Conservation (phyloP, 441 rosid genomes). For the Manihot esculenta region DNA sequence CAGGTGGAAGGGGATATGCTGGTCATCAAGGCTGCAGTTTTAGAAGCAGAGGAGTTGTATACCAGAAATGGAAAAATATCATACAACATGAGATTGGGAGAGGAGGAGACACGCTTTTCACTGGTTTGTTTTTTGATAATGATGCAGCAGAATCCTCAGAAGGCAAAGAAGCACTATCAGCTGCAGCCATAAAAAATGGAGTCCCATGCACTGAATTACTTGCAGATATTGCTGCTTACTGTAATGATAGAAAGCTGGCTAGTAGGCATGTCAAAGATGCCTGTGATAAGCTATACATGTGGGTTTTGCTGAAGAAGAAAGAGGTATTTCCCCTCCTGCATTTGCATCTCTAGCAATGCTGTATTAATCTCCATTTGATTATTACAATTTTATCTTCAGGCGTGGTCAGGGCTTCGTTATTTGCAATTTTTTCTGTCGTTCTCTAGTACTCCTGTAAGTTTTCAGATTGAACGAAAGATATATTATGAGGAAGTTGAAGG, state of each 20-base stretch:
- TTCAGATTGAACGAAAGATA: slow-evolving; percentile 77
- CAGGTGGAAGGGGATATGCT: slow-evolving; percentile 89
- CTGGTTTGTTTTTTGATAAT: slow-evolving; percentile 60
- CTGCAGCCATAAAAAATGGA: slow-evolving; percentile 62
- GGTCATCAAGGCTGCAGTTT: slow-evolving; percentile 67
- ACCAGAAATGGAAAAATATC: slow-evolving; percentile 30
- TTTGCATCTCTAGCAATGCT: neutral
- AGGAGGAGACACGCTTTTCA: slow-evolving; percentile 41
- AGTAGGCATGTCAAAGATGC: slow-evolving; percentile 76
- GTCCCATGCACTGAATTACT: slow-evolving; percentile 54
- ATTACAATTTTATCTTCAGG: neutral
- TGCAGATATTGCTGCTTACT: slow-evolving; percentile 55
- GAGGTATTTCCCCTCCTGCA: slow-evolving; percentile 44
- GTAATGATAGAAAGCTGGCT: slow-evolving; percentile 71
- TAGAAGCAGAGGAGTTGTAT: slow-evolving; percentile 72
- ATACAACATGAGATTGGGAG: slow-evolving; percentile 19
- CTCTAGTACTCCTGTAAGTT: slow-evolving; percentile 3
- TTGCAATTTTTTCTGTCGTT: slow-evolving; percentile 10
- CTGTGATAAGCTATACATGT: slow-evolving; percentile 77
- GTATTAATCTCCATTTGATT: neutral
- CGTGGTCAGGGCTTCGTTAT: neutral
- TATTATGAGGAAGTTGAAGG: slow-evolving; percentile 83
- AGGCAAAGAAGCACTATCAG: slow-evolving; percentile 55
- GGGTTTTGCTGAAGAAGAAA: slow-evolving; percentile 72
- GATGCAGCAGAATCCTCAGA: slow-evolving; percentile 58